Base-by-base conservation (phyloP, 2,329 filamentous ascomycete genomes). In the Fusarium stilboides region DNA sequence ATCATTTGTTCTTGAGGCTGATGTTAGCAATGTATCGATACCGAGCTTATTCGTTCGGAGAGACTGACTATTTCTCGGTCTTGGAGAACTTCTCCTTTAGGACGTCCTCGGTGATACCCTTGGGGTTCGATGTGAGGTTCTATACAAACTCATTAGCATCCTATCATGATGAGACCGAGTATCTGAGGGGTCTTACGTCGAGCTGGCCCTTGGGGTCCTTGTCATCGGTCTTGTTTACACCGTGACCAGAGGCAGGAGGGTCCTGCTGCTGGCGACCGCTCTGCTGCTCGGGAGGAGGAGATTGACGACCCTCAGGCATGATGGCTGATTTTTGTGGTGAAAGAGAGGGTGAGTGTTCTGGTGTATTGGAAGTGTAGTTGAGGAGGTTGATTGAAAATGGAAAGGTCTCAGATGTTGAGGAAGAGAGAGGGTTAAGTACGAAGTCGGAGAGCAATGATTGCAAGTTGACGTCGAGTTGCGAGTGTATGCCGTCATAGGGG, bases 281-380 rank as follows among this genome's bases (percentile, higher is more conserved):
- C 81, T 93, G 92, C 71, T 79, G 77, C 82, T 92, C 89, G 28
- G 92, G 92, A 53, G 89, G 83, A 66, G 94, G 94, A 33, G 94
- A 97, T 81, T 97, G 87, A 77, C 90, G 90, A 78, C 92, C 92
- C 80, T 87, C 80, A 76, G 92, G 90, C 91, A 94, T 93, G 75
- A 69, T 89, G 65, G 69, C 73, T 75, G 69, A 79, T 50, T 52
- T 53, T 65, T 43, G 49, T 34, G 47, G 46, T 62, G n/a, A 22
- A 36, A 31, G 40, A 50, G 39, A 47, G 40, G 26, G 43, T 26
- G 31, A 6, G 8, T 42, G 20, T 33, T 12, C 42, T 50, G 28
- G 28, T 31, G 22, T 9, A 26, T 12, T 22, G 46, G 22, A n/a
- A 6, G 28, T 26, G 20, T 14, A 17, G 17, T 17, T 46, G 22